phyloP scores from a whole-genome alignment of 495 filamentous ascomycete genomes.

The Polyplosphaeria fusca region DNA sequence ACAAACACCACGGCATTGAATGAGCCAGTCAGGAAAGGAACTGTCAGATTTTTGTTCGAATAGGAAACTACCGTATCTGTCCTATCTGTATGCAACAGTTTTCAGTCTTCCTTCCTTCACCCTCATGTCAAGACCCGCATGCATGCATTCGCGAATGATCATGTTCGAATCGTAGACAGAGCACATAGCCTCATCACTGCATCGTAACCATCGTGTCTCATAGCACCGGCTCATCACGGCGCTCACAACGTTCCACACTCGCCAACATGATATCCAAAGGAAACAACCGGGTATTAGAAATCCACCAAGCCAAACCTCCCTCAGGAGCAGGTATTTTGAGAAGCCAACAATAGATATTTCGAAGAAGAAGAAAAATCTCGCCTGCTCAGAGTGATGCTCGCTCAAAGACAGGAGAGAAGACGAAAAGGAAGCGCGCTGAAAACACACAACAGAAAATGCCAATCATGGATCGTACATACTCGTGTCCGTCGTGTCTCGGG shows the following conservation, averaged over 20 bases:
- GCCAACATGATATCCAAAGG: not conserved
- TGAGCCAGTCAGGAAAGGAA: too few relatives aligned
- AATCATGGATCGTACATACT: conserved; percentile 29
- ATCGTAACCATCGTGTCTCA: not conserved
- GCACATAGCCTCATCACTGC: too few relatives aligned
- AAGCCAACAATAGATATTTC: conserved; percentile 1
- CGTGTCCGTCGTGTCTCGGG: conserved; percentile 4
- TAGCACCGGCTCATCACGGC: not conserved
- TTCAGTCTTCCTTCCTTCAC: too few relatives aligned
- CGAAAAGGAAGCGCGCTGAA: conserved; percentile 1
- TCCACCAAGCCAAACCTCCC: conserved; percentile 3
- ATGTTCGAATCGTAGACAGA: too few relatives aligned
- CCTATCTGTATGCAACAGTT: too few relatives aligned
- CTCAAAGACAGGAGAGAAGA: not conserved
- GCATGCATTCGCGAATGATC: too few relatives aligned
- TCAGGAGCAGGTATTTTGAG: conserved; percentile 9
- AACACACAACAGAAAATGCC: conserved; percentile 3
- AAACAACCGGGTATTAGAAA: conserved; percentile 3
- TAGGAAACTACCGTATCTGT: too few relatives aligned
- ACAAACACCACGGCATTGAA: too few relatives aligned
- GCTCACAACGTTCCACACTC: not conserved
- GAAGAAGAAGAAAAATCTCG: conserved; percentile 3
- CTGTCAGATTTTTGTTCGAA: too few relatives aligned
- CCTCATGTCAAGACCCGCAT: too few relatives aligned
- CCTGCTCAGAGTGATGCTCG: conserved; percentile 12